phyloP scores from a whole-genome alignment of 495 filamentous ascomycete species.

The Lophiotrema nucula region DNA sequence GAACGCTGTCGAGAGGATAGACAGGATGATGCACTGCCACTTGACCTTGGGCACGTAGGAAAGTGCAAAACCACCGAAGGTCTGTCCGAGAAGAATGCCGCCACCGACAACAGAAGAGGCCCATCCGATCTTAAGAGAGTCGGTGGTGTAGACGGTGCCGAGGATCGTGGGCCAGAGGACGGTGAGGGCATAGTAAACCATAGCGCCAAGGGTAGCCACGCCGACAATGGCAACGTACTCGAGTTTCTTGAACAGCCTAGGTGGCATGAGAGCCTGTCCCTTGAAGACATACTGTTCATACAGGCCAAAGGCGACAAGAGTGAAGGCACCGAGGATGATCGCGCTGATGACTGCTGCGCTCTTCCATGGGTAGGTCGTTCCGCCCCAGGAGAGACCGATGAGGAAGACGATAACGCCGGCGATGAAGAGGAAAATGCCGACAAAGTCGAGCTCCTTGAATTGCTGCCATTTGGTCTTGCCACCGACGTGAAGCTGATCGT shows the following conservation, averaged over 20 bases:
- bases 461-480: conserved; percentile 33
- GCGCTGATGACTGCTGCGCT: conserved; percentile 49
- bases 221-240: conserved; percentile 36
- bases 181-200: conserved; percentile 42
- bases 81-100: conserved; percentile 35
- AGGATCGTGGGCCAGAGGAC: conserved; percentile 38
- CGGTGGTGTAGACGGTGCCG: conserved; percentile 35
- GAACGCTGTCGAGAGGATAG: conserved; percentile 27
- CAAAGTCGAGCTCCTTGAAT: conserved; percentile 43
- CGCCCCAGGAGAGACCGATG: conserved; percentile 48
- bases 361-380: conserved; percentile 50
- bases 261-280: conserved; percentile 39
- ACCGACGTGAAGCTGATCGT: conserved; percentile 35
- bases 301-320: conserved; percentile 46
- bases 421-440: conserved; percentile 40
- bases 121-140: conserved; percentile 26
- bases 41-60: conserved; percentile 35
- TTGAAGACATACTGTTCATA: conserved; percentile 40
- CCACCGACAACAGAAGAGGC: conserved; percentile 35
- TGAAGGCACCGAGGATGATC: conserved; percentile 45
- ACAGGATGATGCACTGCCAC: conserved; percentile 33
- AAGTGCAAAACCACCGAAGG: conserved; percentile 32
- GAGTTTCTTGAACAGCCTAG: conserved; percentile 40
- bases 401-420: conserved; percentile 41
- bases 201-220: conserved; percentile 35